These are phyloP conservation scores for Saccharomyces hybrid DNA, from an alignment of 1,139 yeast species.

Conservation along the genomic window DNA sequence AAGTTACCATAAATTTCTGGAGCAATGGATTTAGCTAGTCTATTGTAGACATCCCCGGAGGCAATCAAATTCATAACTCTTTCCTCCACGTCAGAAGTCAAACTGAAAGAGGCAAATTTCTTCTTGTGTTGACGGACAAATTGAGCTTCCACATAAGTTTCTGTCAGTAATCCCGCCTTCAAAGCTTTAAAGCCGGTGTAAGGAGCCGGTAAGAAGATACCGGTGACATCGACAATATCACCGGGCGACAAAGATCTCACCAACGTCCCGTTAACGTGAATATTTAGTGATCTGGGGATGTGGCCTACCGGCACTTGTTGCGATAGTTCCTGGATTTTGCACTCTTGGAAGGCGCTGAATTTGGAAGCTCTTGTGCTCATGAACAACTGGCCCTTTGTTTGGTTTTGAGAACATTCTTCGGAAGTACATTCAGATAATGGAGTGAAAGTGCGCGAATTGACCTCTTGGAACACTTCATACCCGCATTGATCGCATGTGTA, in stretches of 20 bases:
- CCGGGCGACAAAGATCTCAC: slow-evolving; percentile 90
- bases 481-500: slow-evolving; percentile 98
- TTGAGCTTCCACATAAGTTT: slow-evolving; percentile 88
- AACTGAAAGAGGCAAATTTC: slow-evolving; percentile 63
- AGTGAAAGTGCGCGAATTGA: slow-evolving; percentile 71
- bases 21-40: slow-evolving; percentile 83
- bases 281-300: slow-evolving; percentile 79
- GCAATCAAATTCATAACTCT: slow-evolving; percentile 48
- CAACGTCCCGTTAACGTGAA: slow-evolving; percentile 84
- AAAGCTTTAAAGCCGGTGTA: slow-evolving; percentile 93
- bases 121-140: slow-evolving; percentile 79
- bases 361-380: slow-evolving; percentile 95
- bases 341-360: slow-evolving; percentile 92
- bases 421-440: slow-evolving; percentile 87
- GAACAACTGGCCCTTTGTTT: slow-evolving; percentile 80
- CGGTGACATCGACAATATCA: slow-evolving; percentile 86
- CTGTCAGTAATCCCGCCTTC: slow-evolving; percentile 87
- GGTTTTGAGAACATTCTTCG: slow-evolving; percentile 67
- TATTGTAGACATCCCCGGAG: slow-evolving; percentile 68
- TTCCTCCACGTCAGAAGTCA: slow-evolving; percentile 49
- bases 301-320: slow-evolving; percentile 98
- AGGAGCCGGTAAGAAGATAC: slow-evolving; percentile 89
- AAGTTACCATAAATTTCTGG: slow-evolving; percentile 95
- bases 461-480: slow-evolving; percentile 92
- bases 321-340: slow-evolving; percentile 88